Percentiles rank a stretch among this genome's conserved stretches.
Evolutionary conservation across 768 basidiomycete species (phyloP).

Genomic region (Agrocybe praecox): DNA sequence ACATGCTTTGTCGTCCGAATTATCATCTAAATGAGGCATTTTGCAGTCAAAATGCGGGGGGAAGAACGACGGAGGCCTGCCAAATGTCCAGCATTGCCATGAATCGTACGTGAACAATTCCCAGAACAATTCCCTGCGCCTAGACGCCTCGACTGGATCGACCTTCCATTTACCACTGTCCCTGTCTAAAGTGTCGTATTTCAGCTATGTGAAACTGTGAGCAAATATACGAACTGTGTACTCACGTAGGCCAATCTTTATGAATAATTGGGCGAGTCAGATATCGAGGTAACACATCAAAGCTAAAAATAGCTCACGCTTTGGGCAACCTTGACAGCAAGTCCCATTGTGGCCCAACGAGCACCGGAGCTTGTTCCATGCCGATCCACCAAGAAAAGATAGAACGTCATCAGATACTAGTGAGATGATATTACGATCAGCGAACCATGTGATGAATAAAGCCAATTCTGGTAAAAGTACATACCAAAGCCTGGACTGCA

Average conservation of each 20-base stretch:
- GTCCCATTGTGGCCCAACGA: conserved; percentile 70
- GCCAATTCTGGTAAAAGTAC: conserved; percentile 20
- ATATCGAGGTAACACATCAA: conserved; percentile 6
- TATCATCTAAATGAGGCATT: conserved; percentile 53
- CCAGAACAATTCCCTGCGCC: conserved; percentile 72
- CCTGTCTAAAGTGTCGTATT: conserved; percentile 47
- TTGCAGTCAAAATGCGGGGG: conserved; percentile 68
- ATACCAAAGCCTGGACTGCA: conserved; percentile 67
- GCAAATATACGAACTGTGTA: conserved; percentile 4
- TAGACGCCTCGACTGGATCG: conserved; percentile 57
- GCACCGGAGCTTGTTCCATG: conserved; percentile 67
- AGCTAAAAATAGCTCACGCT: conserved; percentile 50
- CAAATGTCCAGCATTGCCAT: conserved; percentile 68
- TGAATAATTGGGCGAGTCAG: not conserved
- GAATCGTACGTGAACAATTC: conserved; percentile 59
- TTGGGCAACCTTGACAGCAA: conserved; percentile 70
- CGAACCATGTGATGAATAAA: not conserved
- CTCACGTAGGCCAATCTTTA: conserved; percentile 72
- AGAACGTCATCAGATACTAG: conserved; percentile 72
- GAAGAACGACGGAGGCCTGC: conserved; percentile 71
- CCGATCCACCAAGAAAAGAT: conserved; percentile 68
- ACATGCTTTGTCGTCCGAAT: conserved; percentile 62
- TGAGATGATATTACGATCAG: conserved; percentile 1
- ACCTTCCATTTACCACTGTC: conserved; percentile 72
- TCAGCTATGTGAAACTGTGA: not conserved